phyloP scores from a whole-genome alignment of 768 basidiomycete species.

The Suillus ampliporus region DNA sequence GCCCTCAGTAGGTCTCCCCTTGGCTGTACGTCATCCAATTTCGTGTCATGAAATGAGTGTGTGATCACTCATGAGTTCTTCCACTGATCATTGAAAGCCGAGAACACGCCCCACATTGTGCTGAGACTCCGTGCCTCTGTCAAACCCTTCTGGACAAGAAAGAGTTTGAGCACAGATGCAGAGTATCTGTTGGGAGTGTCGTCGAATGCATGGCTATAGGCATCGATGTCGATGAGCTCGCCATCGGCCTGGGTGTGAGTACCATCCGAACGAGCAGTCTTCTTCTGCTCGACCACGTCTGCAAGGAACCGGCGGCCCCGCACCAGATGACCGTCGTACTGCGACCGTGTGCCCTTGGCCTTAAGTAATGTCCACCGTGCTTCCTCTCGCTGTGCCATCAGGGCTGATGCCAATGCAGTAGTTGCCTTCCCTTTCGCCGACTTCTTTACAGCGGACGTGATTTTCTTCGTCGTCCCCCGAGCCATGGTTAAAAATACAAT shows the following conservation, averaged over 20 bases:
- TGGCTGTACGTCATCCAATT: background rate
- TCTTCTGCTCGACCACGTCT: background rate
- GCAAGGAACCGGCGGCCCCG: no score
- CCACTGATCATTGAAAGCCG: background rate
- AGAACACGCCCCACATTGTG: conserved; percentile 32
- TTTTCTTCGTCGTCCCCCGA: no score
- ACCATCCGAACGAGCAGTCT: background rate
- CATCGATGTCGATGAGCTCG: conserved; percentile 18
- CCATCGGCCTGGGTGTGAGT: background rate
- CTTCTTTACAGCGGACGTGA: no score
- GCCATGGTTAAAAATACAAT: no score
- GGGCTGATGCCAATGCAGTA: no score
- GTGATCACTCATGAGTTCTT: no score
- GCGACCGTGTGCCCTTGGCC: no score
- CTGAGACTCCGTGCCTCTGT: conserved; percentile 20
- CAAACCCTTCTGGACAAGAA: conserved; percentile 39
- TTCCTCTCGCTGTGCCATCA: no score
- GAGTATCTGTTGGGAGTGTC: conserved; percentile 34
- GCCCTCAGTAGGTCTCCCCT: conserved; percentile 30
- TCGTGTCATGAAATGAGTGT: no score
- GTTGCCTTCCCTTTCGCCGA: no score
- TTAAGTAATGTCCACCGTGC: no score
- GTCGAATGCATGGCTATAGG: conserved; percentile 35
- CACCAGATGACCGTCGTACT: no score
- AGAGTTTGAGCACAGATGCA: conserved; percentile 30